phyloP scores from a whole-genome alignment of 2,329 filamentous ascomycete genomes.

The Colletotrichum zoysiae region DNA sequence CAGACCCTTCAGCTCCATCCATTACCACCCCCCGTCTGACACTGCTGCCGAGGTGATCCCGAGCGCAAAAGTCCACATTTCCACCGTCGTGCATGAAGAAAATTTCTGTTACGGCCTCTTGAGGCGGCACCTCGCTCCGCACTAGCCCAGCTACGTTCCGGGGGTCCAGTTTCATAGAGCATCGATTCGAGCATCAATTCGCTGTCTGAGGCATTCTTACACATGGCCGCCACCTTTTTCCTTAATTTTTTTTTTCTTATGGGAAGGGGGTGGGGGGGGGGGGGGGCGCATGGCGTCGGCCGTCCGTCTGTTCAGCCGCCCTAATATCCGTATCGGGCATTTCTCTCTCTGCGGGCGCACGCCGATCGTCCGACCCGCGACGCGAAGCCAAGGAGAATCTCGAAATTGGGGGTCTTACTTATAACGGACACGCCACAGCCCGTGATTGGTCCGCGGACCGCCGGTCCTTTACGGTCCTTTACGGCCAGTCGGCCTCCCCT shows the following conservation, averaged over 20 bases:
- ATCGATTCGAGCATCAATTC: not conserved
- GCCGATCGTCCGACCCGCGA: not conserved
- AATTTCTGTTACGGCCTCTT: not conserved
- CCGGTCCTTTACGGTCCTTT: no score
- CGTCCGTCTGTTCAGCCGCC: not conserved
- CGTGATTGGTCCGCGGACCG: not conserved
- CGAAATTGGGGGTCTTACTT: not conserved
- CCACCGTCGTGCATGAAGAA: slow-evolving; percentile 2
- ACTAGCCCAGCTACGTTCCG: not conserved
- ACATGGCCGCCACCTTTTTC: not conserved
- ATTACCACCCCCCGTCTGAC: not conserved
- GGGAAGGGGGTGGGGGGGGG: no score
- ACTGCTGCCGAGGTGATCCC: not conserved
- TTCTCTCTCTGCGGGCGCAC: not conserved
- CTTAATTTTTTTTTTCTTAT: not conserved
- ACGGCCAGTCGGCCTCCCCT: no score
- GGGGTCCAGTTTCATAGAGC: not conserved
- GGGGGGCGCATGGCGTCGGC: not conserved
- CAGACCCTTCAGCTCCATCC: not conserved
- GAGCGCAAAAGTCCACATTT: not conserved
- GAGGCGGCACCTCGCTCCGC: not conserved
- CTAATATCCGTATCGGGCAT: not conserved
- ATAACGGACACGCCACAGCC: not conserved
- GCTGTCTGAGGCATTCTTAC: not conserved
- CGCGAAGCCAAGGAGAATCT: not conserved